Percentiles rank a stretch among this genome's conserved stretches.
Evolutionary conservation across 441 rosid species (phyloP).

Genomic region (Gossypium gossypioides): DNA sequence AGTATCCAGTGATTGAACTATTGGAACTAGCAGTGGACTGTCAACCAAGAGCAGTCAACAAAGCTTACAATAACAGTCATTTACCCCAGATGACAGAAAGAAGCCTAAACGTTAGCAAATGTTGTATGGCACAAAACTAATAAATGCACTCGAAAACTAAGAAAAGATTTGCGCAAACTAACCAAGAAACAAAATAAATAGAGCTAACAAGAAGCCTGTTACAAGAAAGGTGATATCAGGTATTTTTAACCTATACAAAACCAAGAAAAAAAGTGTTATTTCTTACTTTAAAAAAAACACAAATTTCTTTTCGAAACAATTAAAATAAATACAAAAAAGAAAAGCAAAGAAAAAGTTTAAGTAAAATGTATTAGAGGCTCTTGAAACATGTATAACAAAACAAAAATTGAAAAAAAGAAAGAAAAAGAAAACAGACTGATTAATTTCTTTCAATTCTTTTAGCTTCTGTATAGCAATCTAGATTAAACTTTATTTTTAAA

Average conservation of each 20-base stretch:
- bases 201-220: neutral
- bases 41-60: neutral
- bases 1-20: neutral
- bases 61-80: neutral
- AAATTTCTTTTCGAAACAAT: neutral
- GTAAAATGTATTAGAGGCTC: too few species aligned
- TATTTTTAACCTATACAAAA: conserved; percentile 1
- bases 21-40: neutral
- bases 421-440: neutral
- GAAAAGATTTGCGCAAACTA: neutral
- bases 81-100: neutral
- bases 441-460: neutral
- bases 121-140: neutral
- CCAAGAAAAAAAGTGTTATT: neutral
- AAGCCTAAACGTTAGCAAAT: neutral
- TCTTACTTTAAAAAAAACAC: neutral
- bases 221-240: neutral
- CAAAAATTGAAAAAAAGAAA: neutral
- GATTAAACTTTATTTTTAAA: neutral
- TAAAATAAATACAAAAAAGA: neutral
- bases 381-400: neutral
- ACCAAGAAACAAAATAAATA: neutral
- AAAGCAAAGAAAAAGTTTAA: neutral
- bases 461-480: neutral
- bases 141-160: neutral